Evolutionary conservation across 2,329 filamentous ascomycete genomes (phyloP), one percentile per base, ranked within the genome.

Genomic region (Paecilomyces niveus): DNA sequence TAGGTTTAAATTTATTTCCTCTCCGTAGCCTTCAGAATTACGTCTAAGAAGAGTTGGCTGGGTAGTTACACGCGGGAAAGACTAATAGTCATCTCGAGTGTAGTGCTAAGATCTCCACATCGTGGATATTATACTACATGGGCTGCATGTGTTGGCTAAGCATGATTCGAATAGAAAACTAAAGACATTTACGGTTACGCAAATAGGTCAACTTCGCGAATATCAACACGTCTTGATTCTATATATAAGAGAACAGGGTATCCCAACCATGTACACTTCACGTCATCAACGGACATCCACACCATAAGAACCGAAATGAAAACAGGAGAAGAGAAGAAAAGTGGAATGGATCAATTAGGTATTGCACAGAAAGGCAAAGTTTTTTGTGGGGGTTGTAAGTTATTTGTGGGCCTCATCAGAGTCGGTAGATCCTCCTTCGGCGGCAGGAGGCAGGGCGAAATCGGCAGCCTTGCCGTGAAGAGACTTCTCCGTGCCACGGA

Each of bases 401-500:
- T 24, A 29, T 52, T 52, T 52, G 22, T 21, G 26, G 3, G 26
- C n/a, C 9, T 52, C 21, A 9, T 29, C 50, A 6, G 50, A 52
- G 18, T 18, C 26, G 15, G 35, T 18, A 21, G 50, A 52, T 22
- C 45, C 54, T 10, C 13, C 65, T 39, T 64, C 62, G 2, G 72
- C 72, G 50, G 72, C 68, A 2, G 72, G 72, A 54, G 72, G 72
- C 21, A 74, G 58, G 3, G 64, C 62, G 58, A 74, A 71, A 58
- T 66, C 67, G 54, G 72, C 71, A 29, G 68, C 61, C 59, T 68
- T 71, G 54, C 62, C 60, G 9, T 63, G 33, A 31, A 58, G 56
- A 22, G 64, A 60, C 62, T 72, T 67, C 61, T 74, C 72, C 66
- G 69, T 71, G 1, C 68, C 69, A 59, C 72, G 72, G 70, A 75